A percentile compares a stretch with the other conserved stretches of the same genome.
Evolutionary conservation across 1,139 yeast species (phyloP).

Genomic region (Hanseniaspora sp.): DNA sequence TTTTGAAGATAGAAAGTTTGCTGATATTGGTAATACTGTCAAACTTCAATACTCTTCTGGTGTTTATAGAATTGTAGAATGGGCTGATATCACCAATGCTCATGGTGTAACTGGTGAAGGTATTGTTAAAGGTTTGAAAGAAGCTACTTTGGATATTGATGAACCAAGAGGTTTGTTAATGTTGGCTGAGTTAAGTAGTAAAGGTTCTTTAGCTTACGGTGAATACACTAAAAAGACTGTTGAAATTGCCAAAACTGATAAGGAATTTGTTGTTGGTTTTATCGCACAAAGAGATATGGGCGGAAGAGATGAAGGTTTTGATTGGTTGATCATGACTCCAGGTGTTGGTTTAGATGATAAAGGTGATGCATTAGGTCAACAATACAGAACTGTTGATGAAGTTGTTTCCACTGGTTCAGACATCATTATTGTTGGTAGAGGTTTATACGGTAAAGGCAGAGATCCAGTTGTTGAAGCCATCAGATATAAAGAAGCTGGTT

Average conservation of each 20-base stretch:
- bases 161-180: constrained; percentile 78
- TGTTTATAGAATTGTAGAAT: constrained; percentile 71
- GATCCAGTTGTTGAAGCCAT: constrained; percentile 79
- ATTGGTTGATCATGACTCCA: constrained; percentile 94
- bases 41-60: constrained; percentile 90
- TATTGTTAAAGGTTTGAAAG: constrained; percentile 74
- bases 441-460: constrained; percentile 89
- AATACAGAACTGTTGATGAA: constrained; percentile 81
- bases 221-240: constrained; percentile 79
- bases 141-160: constrained; percentile 67
- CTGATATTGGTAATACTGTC: constrained; percentile 98
- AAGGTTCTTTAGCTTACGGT: constrained; percentile 87
- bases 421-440: constrained; percentile 93
- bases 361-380: constrained; percentile 96
- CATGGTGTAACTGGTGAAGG: constrained; percentile 97
- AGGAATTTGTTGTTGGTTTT: constrained; percentile 87
- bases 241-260: constrained; percentile 78
- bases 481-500: constrained; percentile 85
- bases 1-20: constrained; percentile 94
- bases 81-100: constrained; percentile 97
- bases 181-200: constrained; percentile 91
- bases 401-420: constrained; percentile 80
- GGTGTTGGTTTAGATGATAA: constrained; percentile 96
- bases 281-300: constrained; percentile 89
- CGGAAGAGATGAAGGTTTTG: constrained; percentile 71